Percentiles rank a stretch among this genome's conserved stretches.
phyloP scores from a whole-genome alignment of 2,329 filamentous ascomycete species.

The Fusarium phyllophilum region DNA sequence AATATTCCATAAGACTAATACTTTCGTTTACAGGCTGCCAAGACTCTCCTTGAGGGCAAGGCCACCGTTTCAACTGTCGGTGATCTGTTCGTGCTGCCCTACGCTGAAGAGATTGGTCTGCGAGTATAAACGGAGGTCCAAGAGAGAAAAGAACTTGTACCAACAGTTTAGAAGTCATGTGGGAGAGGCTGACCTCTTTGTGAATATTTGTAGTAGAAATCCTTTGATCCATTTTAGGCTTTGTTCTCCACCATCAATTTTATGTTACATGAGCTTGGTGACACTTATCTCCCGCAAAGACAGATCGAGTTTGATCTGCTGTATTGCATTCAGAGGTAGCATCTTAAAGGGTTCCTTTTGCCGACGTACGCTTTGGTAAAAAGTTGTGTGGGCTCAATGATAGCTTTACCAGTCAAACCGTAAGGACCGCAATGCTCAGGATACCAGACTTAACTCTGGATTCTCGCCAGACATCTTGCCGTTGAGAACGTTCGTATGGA shows the following conservation, averaged over 20 bases:
- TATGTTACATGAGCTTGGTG: slow-evolving; percentile 4
- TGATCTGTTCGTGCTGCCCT: slow-evolving; percentile 91
- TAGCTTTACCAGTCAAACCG: background rate
- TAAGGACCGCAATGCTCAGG: background rate
- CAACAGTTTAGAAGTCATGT: slow-evolving; percentile 56
- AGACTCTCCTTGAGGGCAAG: slow-evolving; percentile 87
- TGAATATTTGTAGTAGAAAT: slow-evolving; percentile 60
- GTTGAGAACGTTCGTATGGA: background rate
- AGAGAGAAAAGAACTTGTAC: slow-evolving; percentile 53
- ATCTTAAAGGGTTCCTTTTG: background rate
- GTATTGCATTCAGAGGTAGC: background rate
- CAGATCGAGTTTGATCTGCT: background rate
- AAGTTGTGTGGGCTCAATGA: background rate
- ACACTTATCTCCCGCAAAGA: background rate
- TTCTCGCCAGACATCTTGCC: background rate
- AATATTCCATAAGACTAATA: slow-evolving; percentile 40
- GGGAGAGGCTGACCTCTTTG: slow-evolving; percentile 51
- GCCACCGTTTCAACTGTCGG: slow-evolving; percentile 90
- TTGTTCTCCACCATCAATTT: slow-evolving; percentile 11
- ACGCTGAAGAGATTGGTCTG: slow-evolving; percentile 92
- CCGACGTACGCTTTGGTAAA: background rate
- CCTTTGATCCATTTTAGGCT: slow-evolving; percentile 44
- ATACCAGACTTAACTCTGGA: background rate
- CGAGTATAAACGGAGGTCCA: slow-evolving; percentile 76
- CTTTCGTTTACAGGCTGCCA: slow-evolving; percentile 74